Evolutionary conservation across 352 stramenopile species (phyloP), one percentile per base, ranked within the genome.

Genomic region (Globisporangium apiculatum): DNA sequence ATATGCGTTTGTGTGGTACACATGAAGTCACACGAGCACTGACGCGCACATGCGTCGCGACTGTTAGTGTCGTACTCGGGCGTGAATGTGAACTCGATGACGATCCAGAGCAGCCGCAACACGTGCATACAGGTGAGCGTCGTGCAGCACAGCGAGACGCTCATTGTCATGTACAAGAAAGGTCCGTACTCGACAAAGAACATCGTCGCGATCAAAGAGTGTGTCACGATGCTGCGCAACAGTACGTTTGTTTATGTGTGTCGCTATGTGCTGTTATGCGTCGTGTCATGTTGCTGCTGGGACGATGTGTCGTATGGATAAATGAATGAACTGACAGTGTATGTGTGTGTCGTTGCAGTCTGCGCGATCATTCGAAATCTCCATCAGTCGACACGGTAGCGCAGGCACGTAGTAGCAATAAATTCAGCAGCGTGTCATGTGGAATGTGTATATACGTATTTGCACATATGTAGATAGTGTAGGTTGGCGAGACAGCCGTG

Each of bases 81-180:
- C 2, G 83, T 95, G 52, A 79, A 72, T 18, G 83, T 91, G 9
- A 85, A 86, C 48, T 87, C 83, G 50, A 83, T 97, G 65, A 93
- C 86, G n/a, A 82, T 97, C 41, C 86, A 96, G 61, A 91, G 76
- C 61, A 83, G 68, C 17, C 74, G 83, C 7, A 92, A 91, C 36
- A 91, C 83, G 46, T 87, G 86, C 48, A 92, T 96, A 61, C 79
- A 96, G 62, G 78, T 97, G 50, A 87, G 85, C 60, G 79, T 83
- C 36, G 84, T 97, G 38, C 79, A 94, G 55, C 64, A 79, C 46
- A 81, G 69, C 45, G 80, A 86, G 50, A 87, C 85, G 35, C 67
- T 97, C 24, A 88, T 97, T 55, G 83, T 95, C 45, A 75, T 80
- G 60, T 92, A 94, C 68, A 93, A 90, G 68, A 95, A 96, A 62